Evolutionary conservation across 2,329 filamentous ascomycete genomes (phyloP), one percentile per base, ranked within the genome.

Genomic region (Neocucurbitaria cava): DNA sequence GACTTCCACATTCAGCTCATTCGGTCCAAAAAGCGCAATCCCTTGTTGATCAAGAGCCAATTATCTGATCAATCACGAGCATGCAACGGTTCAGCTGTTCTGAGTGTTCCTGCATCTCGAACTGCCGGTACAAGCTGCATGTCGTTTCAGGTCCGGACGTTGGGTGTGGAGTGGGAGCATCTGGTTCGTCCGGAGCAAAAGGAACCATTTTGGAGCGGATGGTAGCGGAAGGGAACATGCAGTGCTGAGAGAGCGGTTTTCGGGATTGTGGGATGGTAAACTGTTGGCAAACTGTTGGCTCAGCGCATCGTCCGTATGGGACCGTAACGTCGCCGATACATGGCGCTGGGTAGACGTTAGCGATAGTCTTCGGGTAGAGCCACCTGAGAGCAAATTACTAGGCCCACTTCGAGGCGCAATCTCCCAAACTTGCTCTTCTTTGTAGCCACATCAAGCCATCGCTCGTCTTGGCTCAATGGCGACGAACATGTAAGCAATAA

Each of bases 141-240:
- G 35, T 46, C 23, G 56, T 62, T 62, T 64, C 58, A 60, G 54
- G 49, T 40, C 26, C 13, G 41, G 24, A 46, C 30, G 33, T 46
- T 52, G 49, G 46, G 56, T 52, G 58, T 56, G 56, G 53, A 49
- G 50, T 48, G 33, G 44, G 28, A 38, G 52, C 46, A 54, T 46
- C 43, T 59, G 49, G 58, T 59, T 63, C 55, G 60, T 54, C 54
- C 45, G 58, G 55, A 49, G 50, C 54, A 53, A 61, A 44, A 28
- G 43, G 46, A 46, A 44, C 50, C 47, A 49, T 42, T 46, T 31
- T 53, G 49, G 35, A 52, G 47, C 56, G 54, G 52, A 52, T 43
- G 49, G 42, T 43, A 35, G 46, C 48, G 55, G 57, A 59, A 52
- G 41, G 40, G 38, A 46, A 21, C 18, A 40, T 31, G 39, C 13